Evolutionary conservation across 257 asterid genomes (phyloP), one percentile per base, ranked within the genome.

Genomic region (Nicotiana obtusifolia): DNA sequence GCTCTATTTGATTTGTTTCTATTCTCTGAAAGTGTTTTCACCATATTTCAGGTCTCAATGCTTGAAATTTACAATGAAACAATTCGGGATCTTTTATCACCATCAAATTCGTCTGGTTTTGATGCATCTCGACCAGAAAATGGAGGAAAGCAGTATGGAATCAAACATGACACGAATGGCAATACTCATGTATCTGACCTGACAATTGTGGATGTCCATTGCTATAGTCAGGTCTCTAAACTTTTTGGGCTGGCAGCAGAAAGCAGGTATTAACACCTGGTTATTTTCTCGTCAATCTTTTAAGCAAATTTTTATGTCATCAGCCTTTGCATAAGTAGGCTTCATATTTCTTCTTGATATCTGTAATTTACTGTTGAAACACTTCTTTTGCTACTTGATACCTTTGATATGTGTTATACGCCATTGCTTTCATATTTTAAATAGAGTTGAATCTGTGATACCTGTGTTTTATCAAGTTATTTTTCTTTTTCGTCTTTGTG

Each of bases 11-110:
- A 71, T 71, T 68, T 64, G 76, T 64, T 64, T 41, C 64, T 80
- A 41, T 71, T 13, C 33, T 44, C 78, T 71, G 59, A 44, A 37
- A 41, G 78, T 6, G 59, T 41, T 41, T 22, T 69, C 59, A 7
- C 59, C 59, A 68, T 24, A 22, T 33, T 82, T 80, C 56, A 96
- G 98, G 98, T 96, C 24, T 96, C 98, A 7, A 96, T 96, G 99
- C 98, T 96, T 22, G 99, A 96, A 86, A 96, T 96, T 53, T 96
- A 96, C 90, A 96, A 96, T 61, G 99, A 96, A 87, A 85, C 95
- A 37, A 89, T 96, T 77, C 94, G 98, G 26, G 99, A 96, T 77
- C 89, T 96, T 66, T 84, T 94, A 83, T 89, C 78, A 22, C 56
- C 78, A 71, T 71, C 59, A 44, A 71, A 44, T 71, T 71, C 35